Evolutionary conservation across 257 asterid genomes (phyloP).

Genomic region (Henckelia pumila): DNA sequence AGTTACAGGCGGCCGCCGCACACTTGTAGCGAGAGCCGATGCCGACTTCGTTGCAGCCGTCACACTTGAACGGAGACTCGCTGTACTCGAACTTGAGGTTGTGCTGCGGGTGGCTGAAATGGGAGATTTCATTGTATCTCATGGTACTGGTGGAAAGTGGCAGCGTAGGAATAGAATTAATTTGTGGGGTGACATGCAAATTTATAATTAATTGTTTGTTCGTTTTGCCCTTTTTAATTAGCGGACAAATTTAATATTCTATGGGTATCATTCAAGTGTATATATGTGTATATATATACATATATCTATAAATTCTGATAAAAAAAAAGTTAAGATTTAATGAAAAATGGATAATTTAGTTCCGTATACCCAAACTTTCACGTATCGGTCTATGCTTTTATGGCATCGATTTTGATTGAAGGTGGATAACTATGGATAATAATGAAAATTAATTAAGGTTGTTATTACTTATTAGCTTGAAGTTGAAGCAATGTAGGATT

Average conservation of each 20-base stretch:
- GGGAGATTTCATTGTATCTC: conserved; percentile 75
- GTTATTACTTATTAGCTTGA: conserved; percentile 45
- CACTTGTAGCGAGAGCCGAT: conserved; percentile 77
- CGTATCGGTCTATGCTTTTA: not conserved
- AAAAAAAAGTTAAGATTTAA: no score
- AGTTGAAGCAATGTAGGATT: conserved; percentile 53
- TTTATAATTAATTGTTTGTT: conserved; percentile 8
- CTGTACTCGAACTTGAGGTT: conserved; percentile 63
- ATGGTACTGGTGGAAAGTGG: conserved; percentile 29
- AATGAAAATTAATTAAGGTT: conserved; percentile 37
- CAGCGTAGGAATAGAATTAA: not conserved
- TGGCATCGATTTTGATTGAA: not conserved
- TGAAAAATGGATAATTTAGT: no score
- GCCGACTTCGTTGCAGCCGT: conserved; percentile 93
- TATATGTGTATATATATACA: no score
- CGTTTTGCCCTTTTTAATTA: not conserved
- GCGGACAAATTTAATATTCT: conserved; percentile 1
- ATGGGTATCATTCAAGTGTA: not conserved
- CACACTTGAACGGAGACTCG: conserved; percentile 86
- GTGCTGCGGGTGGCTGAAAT: conserved; percentile 86
- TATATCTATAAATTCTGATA: no score
- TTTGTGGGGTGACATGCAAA: conserved; percentile 4
- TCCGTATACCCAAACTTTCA: no score
- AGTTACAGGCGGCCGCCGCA: conserved; percentile 50
- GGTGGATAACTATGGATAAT: conserved; percentile 1